Evolutionary conservation across 805 yeast species (phyloP).

Genomic region (Novakomyces olei): DNA sequence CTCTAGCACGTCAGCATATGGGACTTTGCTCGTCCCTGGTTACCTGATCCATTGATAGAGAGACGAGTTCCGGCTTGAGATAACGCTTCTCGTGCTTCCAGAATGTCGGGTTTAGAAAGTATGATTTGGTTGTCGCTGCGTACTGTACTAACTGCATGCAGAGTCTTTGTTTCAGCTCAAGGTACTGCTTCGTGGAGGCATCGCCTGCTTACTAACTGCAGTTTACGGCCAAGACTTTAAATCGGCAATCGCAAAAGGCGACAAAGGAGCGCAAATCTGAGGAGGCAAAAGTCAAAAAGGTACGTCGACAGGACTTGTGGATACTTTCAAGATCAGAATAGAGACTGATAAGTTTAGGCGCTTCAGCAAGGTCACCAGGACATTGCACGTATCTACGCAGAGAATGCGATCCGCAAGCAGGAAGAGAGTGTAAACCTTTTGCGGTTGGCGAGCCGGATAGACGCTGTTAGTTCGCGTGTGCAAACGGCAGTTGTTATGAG

Average conservation of each 20-base stretch:
- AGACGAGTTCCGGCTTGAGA: too few species aligned
- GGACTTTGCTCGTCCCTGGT: too few species aligned
- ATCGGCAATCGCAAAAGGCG: conserved; percentile 72
- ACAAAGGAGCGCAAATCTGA: conserved; percentile 77
- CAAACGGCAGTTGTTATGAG: conserved; percentile 98
- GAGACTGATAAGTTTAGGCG: conserved; percentile 21
- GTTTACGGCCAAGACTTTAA: conserved; percentile 85
- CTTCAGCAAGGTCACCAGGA: conserved; percentile 68
- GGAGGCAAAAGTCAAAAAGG: conserved; percentile 68
- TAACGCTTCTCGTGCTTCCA: too few species aligned
- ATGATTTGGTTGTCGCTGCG: too few species aligned
- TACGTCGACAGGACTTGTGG: conserved; percentile 8
- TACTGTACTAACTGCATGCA: too few species aligned
- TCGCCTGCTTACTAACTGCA: conserved; percentile 10
- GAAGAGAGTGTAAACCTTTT: conserved; percentile 67
- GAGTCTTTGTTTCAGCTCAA: conserved; percentile 45
- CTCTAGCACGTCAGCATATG: too few species aligned
- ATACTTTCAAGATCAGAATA: not conserved
- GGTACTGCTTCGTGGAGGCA: conserved; percentile 12
- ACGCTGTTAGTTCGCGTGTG: conserved; percentile 86
- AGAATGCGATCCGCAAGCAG: conserved; percentile 79
- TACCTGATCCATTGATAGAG: too few species aligned
- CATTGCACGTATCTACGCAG: conserved; percentile 84
- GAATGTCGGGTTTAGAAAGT: too few species aligned
- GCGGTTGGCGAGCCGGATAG: conserved; percentile 69